Evolutionary conservation across 768 basidiomycete genomes (phyloP).

Genomic region (Infundibulicybe gibba): DNA sequence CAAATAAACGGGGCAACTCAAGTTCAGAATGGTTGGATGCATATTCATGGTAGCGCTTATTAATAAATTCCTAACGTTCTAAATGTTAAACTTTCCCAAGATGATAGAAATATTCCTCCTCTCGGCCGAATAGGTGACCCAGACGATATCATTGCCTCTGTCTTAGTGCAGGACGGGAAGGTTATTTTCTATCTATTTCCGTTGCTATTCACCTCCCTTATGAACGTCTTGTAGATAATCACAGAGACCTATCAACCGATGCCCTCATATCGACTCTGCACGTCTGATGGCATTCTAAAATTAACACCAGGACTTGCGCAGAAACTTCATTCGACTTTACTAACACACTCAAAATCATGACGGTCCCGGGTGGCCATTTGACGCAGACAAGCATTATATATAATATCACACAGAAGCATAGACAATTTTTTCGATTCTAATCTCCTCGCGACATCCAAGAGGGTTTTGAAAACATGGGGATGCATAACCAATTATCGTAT

Average conservation of each 20-base stretch:
- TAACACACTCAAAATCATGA: conserved; percentile 31
- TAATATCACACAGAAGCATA: too few relatives aligned
- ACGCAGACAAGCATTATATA: too few relatives aligned
- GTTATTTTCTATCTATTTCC: conserved; percentile 26
- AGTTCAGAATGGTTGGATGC: conserved; percentile 80
- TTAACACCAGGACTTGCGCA: conserved; percentile 64
- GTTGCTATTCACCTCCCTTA: not conserved
- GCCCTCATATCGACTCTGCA: conserved; percentile 82
- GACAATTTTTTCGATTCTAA: too few relatives aligned
- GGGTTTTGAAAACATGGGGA: too few relatives aligned
- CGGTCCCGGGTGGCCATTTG: not conserved
- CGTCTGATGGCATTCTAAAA: conserved; percentile 64
- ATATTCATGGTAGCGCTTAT: conserved; percentile 53
- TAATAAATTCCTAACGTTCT: not conserved
- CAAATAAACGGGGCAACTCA: conserved; percentile 64
- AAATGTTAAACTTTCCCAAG: conserved; percentile 28
- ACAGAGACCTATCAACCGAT: conserved; percentile 77
- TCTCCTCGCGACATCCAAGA: too few relatives aligned
- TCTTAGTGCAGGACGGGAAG: conserved; percentile 68
- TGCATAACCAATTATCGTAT: too few relatives aligned
- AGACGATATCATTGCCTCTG: conserved; percentile 79
- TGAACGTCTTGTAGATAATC: conserved; percentile 41
- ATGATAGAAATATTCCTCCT: conserved; percentile 71
- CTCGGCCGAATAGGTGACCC: conserved; percentile 76
- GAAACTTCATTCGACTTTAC: conserved; percentile 32